These are phyloP conservation scores for Irpex rosettiformis DNA, from an alignment of 1,284 basidiomycete genomes.

Conservation along the genomic window DNA sequence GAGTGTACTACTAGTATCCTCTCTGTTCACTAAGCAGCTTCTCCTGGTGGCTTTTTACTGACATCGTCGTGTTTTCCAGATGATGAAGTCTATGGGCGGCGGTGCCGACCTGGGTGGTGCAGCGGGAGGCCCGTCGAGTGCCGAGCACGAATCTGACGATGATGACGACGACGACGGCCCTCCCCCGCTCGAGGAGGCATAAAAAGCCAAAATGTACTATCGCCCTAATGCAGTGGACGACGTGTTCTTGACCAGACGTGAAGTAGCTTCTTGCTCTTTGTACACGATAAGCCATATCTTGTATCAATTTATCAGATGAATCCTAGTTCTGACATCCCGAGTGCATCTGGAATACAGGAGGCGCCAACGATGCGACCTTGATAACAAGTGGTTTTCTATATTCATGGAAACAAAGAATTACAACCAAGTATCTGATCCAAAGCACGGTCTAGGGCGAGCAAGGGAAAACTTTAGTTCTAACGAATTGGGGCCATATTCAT, in stretches of 20 bases:
- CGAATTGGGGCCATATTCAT: too few relatives aligned
- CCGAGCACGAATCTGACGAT: slow-evolving; percentile 31
- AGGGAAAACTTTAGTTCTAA: too few relatives aligned
- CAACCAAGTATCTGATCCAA: too few relatives aligned
- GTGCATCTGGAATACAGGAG: not conserved
- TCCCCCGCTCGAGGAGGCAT: slow-evolving; percentile 68
- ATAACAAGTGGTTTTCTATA: too few relatives aligned
- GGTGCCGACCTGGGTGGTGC: slow-evolving; percentile 28
- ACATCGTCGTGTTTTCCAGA: slow-evolving; percentile 34
- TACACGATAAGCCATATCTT: slow-evolving; percentile 9
- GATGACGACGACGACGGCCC: slow-evolving; percentile 64
- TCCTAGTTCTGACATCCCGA: too few relatives aligned
- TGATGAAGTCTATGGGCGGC: slow-evolving; percentile 63
- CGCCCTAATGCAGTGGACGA: not conserved
- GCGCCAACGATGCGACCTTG: not conserved
- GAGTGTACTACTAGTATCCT: slow-evolving; percentile 13
- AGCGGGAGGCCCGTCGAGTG: slow-evolving; percentile 15
- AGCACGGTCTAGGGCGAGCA: too few relatives aligned
- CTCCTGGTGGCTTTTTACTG: not conserved
- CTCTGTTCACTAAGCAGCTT: not conserved
- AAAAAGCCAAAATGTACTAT: not conserved
- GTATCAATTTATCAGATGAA: slow-evolving; percentile 5
- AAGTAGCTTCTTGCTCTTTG: slow-evolving; percentile 1
- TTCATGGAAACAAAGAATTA: too few relatives aligned
- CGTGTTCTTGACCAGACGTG: not conserved